These are phyloP conservation scores for Senna tora DNA, from an alignment of 306 rosid species.

Conservation along the genomic window DNA sequence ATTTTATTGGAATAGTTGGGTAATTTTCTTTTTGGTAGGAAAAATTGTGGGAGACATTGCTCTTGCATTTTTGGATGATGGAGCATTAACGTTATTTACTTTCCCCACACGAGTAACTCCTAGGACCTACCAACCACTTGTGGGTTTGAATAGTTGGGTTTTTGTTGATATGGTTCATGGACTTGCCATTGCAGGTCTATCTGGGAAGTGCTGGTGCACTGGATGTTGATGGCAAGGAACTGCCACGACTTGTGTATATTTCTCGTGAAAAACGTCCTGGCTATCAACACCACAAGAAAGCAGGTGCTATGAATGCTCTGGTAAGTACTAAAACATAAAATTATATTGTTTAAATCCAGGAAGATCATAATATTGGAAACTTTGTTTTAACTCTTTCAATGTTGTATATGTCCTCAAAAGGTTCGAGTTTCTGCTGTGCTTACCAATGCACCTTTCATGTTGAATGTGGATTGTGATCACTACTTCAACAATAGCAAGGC, in stretches of 20 bases:
- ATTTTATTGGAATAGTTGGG: constrained; percentile 10
- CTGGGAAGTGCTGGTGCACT: constrained; percentile 57
- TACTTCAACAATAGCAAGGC: constrained; percentile 91
- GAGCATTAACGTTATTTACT: too few relatives aligned
- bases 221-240: constrained; percentile 74
- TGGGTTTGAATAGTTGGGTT: constrained; percentile 7
- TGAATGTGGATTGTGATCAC: constrained; percentile 91
- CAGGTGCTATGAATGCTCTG: constrained; percentile 95
- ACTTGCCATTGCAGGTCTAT: constrained; percentile 46
- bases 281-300: constrained; percentile 92
- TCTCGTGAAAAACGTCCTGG: constrained; percentile 91
- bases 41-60: too few relatives aligned
- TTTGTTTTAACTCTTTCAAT: constrained; percentile 19
- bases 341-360: constrained; percentile 4
- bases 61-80: too few relatives aligned
- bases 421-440: constrained; percentile 77
- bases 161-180: constrained; percentile 15
- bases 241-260: constrained; percentile 82
- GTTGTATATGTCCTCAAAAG: constrained; percentile 39
- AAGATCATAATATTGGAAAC: neutral
- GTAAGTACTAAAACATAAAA: constrained; percentile 47
- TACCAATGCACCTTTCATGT: constrained; percentile 90
- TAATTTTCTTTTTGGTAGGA: neutral
- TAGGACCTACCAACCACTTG: too few relatives aligned
- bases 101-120: too few relatives aligned